These are phyloP conservation scores for Starmerella kuoi DNA, from an alignment of 805 yeast species.

Conservation along the genomic window DNA sequence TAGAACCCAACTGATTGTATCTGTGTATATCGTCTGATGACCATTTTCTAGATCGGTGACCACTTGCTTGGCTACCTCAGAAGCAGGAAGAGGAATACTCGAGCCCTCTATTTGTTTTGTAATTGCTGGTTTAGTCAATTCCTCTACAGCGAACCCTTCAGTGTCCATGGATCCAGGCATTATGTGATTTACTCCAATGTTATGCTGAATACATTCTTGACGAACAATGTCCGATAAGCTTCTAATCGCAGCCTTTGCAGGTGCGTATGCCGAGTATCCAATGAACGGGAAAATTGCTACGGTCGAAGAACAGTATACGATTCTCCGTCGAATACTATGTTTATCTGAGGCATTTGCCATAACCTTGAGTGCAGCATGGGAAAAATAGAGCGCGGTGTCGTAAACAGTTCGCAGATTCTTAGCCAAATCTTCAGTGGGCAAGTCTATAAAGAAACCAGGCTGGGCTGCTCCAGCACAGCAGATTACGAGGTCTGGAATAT, in stretches of 20 bases:
- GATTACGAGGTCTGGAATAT: slow-evolving; percentile 56
- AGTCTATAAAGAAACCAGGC: slow-evolving; percentile 66
- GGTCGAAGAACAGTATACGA: slow-evolving; percentile 60
- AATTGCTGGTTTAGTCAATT: slow-evolving; percentile 71
- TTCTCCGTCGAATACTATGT: slow-evolving; percentile 33
- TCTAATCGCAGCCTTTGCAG: slow-evolving; percentile 71
- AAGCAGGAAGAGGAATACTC: slow-evolving; percentile 55
- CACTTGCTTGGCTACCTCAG: slow-evolving; percentile 51
- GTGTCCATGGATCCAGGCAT: slow-evolving; percentile 83
- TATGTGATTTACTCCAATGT: slow-evolving; percentile 58
- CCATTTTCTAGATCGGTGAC: slow-evolving; percentile 49
- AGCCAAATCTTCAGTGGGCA: slow-evolving; percentile 45
- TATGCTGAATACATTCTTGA: slow-evolving; percentile 63
- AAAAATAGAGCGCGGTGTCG: slow-evolving; percentile 53
- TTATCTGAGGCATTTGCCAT: slow-evolving; percentile 26
- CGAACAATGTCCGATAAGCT: slow-evolving; percentile 64
- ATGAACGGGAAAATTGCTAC: slow-evolving; percentile 77
- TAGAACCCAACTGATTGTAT: slow-evolving; percentile 71
- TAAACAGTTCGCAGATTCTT: slow-evolving; percentile 60
- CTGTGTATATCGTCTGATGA: slow-evolving; percentile 65
- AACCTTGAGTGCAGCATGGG: slow-evolving; percentile 43
- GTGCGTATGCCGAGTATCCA: slow-evolving; percentile 87
- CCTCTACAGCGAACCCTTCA: slow-evolving; percentile 77
- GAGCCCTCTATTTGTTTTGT: slow-evolving; percentile 79
- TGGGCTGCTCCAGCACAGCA: slow-evolving; percentile 82